A percentile compares a stretch with the other conserved stretches of the same genome.
Conservation (phyloP, 148 eudicot species). For the Spergularia bocconei region DNA sequence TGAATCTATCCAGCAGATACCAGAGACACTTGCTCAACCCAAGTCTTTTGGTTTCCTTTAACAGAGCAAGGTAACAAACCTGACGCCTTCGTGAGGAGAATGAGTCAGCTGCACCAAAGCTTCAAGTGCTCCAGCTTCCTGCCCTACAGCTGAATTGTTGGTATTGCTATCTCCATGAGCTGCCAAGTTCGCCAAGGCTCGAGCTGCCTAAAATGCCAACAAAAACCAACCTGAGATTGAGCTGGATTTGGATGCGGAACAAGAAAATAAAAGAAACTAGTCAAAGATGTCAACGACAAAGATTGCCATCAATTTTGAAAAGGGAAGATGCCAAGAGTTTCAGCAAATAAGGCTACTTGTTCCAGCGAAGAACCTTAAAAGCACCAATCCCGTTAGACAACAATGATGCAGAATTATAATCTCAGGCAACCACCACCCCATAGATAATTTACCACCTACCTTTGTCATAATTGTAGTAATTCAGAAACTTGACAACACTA, state of each 20-base stretch:
- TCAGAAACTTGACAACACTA: conserved; percentile 7
- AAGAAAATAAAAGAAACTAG: conserved; percentile 7
- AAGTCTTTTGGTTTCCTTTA: conserved; percentile 3
- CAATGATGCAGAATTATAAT: background rate
- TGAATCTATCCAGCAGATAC: background rate
- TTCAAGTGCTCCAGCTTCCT: conserved; percentile 95
- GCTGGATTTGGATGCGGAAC: background rate
- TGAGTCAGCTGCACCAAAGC: conserved; percentile 85
- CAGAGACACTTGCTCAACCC: background rate
- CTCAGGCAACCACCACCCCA: background rate
- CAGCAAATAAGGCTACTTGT: background rate
- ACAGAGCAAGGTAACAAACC: conserved; percentile 40
- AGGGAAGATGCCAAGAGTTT: background rate
- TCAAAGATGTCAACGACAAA: background rate
- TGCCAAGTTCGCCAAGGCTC: conserved; percentile 96
- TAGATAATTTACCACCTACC: background rate
- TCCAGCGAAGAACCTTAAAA: background rate
- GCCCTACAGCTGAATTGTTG: conserved; percentile 93
- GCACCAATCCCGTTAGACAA: background rate
- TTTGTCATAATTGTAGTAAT: background rate
- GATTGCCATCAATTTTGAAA: conserved; percentile 3
- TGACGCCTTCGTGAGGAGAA: conserved; percentile 94
- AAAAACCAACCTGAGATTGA: background rate
- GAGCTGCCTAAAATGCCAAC: conserved; percentile 72
- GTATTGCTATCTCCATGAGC: conserved; percentile 97